Conservation (phyloP, 768 basidiomycete genomes). For the Leccinum subgranulosum region DNA sequence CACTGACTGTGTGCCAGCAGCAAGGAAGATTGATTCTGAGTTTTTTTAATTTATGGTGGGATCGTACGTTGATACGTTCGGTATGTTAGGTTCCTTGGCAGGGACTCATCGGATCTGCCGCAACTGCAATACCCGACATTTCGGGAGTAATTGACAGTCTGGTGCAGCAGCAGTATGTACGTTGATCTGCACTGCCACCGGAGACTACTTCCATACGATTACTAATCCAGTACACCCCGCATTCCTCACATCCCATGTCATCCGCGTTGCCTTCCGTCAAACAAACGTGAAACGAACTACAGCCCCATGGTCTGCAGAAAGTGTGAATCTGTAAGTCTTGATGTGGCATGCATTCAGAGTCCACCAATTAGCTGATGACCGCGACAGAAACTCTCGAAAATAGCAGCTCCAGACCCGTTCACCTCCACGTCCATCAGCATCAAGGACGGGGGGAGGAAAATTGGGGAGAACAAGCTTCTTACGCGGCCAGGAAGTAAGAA, state of each 20-base stretch:
- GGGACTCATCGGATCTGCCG: background rate
- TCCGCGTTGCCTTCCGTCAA: background rate
- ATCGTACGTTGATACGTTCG: background rate
- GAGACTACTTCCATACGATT: constrained; percentile 5
- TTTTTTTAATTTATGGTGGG: background rate
- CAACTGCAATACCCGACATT: background rate
- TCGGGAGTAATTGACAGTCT: background rate
- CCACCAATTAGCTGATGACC: background rate
- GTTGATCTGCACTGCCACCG: background rate
- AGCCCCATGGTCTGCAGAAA: constrained; percentile 79
- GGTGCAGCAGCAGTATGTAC: background rate
- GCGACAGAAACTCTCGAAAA: constrained; percentile 80
- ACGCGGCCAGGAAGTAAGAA: constrained; percentile 66
- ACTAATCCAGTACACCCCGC: constrained; percentile 11
- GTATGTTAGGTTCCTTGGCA: background rate
- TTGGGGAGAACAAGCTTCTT: constrained; percentile 84
- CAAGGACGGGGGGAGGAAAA: constrained; percentile 76
- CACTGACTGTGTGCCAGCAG: background rate
- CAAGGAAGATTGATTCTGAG: constrained; percentile 3
- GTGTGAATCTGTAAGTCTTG: constrained; percentile 63
- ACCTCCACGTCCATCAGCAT: constrained; percentile 67
- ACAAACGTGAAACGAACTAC: constrained; percentile 4
- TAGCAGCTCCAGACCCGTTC: constrained; percentile 89
- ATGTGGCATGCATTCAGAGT: constrained; percentile 11
- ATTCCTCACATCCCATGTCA: constrained; percentile 6